Evolutionary conservation across 2,329 filamentous ascomycete genomes (phyloP).

Genomic region (Aspergillus ochraceoroseus): DNA sequence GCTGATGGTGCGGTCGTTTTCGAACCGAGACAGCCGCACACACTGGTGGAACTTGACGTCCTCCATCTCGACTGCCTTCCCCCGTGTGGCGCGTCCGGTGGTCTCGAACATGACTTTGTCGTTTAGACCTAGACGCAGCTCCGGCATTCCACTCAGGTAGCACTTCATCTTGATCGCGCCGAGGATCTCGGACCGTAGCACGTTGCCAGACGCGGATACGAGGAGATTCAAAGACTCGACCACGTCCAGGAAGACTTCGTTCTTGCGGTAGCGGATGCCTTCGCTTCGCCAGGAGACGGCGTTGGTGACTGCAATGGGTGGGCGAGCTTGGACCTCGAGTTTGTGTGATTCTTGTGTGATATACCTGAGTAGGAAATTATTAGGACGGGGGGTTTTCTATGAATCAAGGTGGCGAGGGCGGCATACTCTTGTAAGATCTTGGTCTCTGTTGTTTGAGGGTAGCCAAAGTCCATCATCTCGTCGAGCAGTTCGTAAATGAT

Average conservation of each 20-base stretch:
- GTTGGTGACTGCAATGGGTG: conserved; percentile 96
- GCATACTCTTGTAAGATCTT: conserved; percentile 89
- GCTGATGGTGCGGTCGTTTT: conserved; percentile 97
- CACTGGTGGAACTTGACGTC: conserved; percentile 99
- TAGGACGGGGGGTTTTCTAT: background rate
- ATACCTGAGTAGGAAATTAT: conserved; percentile 51
- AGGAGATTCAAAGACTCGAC: conserved; percentile 94
- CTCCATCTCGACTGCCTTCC: conserved; percentile 99
- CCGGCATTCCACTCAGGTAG: conserved; percentile 96
- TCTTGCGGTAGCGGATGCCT: conserved; percentile 97
- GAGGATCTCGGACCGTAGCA: conserved; percentile 90
- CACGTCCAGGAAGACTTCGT: conserved; percentile 97
- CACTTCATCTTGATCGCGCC: conserved; percentile 99
- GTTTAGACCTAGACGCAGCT: conserved; percentile 87
- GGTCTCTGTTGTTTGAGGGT: conserved; percentile 94
- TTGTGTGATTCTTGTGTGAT: conserved; percentile 99
- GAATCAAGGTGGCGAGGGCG: background rate
- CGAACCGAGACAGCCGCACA: conserved; percentile 88
- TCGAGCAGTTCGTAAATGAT: conserved; percentile 98
- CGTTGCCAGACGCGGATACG: conserved; percentile 89
- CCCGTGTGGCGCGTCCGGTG: conserved; percentile 84
- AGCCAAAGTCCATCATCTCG: conserved; percentile 99
- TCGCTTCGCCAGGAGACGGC: conserved; percentile 97
- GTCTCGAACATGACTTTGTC: conserved; percentile 99
- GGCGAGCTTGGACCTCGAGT: conserved; percentile 89